Base-by-base conservation (phyloP, 2,329 filamentous ascomycete genomes). In the Scopulariopsis brevicaulis region DNA sequence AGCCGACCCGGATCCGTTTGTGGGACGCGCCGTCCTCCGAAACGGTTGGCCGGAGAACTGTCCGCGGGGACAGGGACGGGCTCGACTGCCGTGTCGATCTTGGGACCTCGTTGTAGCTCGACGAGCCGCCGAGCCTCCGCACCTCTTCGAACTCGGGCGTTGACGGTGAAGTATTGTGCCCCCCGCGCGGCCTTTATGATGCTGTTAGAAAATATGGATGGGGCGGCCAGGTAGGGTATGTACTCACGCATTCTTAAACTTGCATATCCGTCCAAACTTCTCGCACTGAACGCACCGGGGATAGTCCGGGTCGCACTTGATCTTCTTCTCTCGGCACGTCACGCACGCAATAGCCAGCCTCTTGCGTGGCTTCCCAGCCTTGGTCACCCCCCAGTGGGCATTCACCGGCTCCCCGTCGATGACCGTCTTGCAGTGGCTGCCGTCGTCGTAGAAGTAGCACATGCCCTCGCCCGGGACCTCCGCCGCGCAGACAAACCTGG, bases 251-350 rank as follows among this genome's bases (percentile, higher is more conserved):
- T 88, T 89, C 72, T 90, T 89, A 67, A 90, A 91, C 71, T 86
- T 86, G 80, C 92, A 96, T 20, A 87, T 78, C 54, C 90, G 82
- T 58, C 91, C 90, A 67, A 93, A 93, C 73, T 96, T 96, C 68
- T 94, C 87, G 69, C 92, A 96, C 72, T 96, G 91, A 57, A 92
- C 82, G 65, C 92, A 96, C 64, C 90, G 90, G 46, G 89, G 89
- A 63, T 84, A 87, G 64, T 92, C 90, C 1, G 91, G 92, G 63
- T 96, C 90, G 67, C 92, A 96, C 71, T 96, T 96, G 74, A 96
- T 96, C 78, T 96, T 96, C 83, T 96, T 96, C 73, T 96, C 91
- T 55, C 92, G 83, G 69, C 92, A 96, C 14, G 90, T 94, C 59
- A 96, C 80, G 68, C 92, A 96, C n/a, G 90, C 90, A 69, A 96